Evolutionary conservation across 352 stramenopile species (phyloP).

Genomic region (Phytophthora hibernalis): DNA sequence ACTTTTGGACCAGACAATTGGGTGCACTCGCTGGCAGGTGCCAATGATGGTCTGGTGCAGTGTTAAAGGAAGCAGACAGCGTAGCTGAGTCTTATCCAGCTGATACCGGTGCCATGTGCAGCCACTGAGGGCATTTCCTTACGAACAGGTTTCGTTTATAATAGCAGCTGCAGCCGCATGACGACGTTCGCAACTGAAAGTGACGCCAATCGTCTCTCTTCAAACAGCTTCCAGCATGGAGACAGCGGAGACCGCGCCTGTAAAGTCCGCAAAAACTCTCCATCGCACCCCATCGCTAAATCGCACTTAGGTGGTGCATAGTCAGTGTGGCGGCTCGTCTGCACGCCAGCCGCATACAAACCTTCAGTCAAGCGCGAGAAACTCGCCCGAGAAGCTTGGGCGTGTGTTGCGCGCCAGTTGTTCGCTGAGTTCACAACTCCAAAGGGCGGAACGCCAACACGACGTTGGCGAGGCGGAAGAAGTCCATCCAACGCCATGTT

Average conservation of each 20-base stretch:
- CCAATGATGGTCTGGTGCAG: background rate
- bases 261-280: no score
- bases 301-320: constrained; percentile 1
- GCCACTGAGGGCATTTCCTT: background rate
- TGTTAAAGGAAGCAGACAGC: background rate
- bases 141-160: background rate
- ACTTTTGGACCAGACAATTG: constrained; percentile 2
- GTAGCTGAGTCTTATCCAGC: constrained; percentile 9
- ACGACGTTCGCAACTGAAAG: background rate
- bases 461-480: no score
- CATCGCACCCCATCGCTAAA: constrained; percentile 1
- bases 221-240: background rate
- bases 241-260: background rate
- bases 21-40: background rate
- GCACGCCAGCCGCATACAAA: constrained; percentile 32
- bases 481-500: constrained; percentile 40
- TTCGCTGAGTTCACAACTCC: constrained; percentile 35
- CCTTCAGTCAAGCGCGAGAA: constrained; percentile 30
- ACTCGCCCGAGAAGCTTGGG: constrained; percentile 1
- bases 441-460: constrained; percentile 28
- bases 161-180: background rate
- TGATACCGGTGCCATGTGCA: constrained; percentile 6
- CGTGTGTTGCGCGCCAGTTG: constrained; percentile 28
- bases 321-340: background rate
- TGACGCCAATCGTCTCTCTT: background rate